phyloP scores from a whole-genome alignment of 495 filamentous ascomycete species.

The Collariella sp. region DNA sequence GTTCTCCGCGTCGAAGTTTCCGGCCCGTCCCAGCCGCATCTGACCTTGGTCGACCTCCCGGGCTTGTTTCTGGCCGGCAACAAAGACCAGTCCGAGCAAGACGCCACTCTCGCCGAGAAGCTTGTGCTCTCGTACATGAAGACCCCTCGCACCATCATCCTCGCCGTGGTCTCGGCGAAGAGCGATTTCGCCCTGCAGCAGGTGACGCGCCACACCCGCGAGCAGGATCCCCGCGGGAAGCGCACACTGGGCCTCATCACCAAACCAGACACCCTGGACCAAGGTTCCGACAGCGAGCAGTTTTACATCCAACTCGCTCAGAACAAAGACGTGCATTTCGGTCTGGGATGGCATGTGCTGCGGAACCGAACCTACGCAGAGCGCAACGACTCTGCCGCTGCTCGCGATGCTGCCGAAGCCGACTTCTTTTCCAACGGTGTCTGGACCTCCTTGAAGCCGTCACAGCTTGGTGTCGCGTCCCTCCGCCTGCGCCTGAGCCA shows the following conservation, averaged over 20 bases:
- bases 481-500: background rate
- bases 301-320: slow-evolving; percentile 15
- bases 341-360: slow-evolving; percentile 55
- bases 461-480: background rate
- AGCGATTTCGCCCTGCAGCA: slow-evolving; percentile 43
- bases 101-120: slow-evolving; percentile 40
- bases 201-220: slow-evolving; percentile 34
- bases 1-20: slow-evolving; percentile 56
- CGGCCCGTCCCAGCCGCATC: slow-evolving; percentile 50
- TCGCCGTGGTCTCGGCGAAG: slow-evolving; percentile 49
- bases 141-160: slow-evolving; percentile 46
- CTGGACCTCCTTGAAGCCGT: background rate
- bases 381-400: background rate
- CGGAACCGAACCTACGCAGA: slow-evolving; percentile 49
- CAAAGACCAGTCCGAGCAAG: slow-evolving; percentile 35
- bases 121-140: slow-evolving; percentile 53
- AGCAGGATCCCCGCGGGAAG: slow-evolving; percentile 35
- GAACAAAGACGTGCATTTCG: slow-evolving; percentile 16
- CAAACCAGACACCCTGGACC: slow-evolving; percentile 19
- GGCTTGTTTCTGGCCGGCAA: slow-evolving; percentile 47
- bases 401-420: background rate
- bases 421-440: slow-evolving; percentile 3
- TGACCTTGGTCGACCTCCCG: slow-evolving; percentile 61
- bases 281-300: slow-evolving; percentile 10
- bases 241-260: slow-evolving; percentile 52